Percentiles rank a stretch among this genome's conserved stretches.
phyloP scores from a whole-genome alignment of 208 protist genomes.

The Endotrypanum monterogeii region DNA sequence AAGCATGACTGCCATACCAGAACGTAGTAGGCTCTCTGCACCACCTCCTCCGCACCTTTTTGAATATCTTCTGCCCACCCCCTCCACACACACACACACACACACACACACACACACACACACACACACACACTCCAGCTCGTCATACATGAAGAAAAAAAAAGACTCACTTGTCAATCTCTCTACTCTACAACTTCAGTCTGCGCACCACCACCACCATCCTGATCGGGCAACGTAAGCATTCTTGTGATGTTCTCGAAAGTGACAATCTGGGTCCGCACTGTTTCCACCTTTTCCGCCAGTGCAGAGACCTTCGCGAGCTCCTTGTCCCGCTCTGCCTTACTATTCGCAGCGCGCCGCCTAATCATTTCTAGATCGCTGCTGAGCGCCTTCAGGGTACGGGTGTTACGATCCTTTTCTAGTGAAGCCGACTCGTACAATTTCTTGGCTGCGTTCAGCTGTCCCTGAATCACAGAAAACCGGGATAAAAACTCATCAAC shows the following conservation, averaged over 20 bases:
- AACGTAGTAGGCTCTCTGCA: too few relatives aligned
- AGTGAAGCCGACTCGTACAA: conserved; percentile 56
- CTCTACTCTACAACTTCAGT: not conserved
- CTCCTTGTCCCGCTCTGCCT: conserved; percentile 57
- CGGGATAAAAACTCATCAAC: conserved; percentile 50
- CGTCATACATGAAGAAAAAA: too few relatives aligned
- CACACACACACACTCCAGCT: too few relatives aligned
- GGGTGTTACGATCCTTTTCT: conserved; percentile 51
- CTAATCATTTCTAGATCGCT: conserved; percentile 45
- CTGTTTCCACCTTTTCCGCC: conserved; percentile 44
- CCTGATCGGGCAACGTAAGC: too few relatives aligned
- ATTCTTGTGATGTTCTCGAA: conserved; percentile 42
- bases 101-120: too few relatives aligned
- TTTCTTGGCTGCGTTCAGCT: conserved; percentile 51
- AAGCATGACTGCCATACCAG: too few relatives aligned
- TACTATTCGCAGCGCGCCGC: conserved; percentile 39
- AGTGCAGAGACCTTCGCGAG: conserved; percentile 40
- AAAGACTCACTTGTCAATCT: not conserved
- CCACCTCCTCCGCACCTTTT: not conserved
- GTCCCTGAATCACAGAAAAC: conserved; percentile 49
- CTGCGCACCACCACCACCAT: not conserved
- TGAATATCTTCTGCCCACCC: conserved; percentile 5
- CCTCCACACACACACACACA: not conserved
- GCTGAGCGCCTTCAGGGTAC: conserved; percentile 49
- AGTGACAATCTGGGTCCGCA: conserved; percentile 48